Evolutionary conservation across 495 filamentous ascomycete genomes (phyloP).

Genomic region (Sordaria brevicollis): DNA sequence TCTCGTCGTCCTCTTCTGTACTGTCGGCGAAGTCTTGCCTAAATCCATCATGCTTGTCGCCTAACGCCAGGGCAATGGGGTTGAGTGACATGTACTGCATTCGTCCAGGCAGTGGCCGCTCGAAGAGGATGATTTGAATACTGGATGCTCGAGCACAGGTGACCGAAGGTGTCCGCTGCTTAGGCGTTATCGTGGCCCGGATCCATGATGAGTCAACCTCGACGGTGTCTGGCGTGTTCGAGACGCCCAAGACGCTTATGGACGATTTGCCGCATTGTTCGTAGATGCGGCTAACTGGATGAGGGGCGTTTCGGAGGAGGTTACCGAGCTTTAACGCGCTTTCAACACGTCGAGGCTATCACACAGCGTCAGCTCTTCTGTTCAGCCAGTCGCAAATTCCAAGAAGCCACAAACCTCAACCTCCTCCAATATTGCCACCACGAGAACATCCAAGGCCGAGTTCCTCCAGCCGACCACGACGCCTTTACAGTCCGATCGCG

Average conservation of each 20-base stretch:
- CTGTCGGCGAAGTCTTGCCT: constrained; percentile 28
- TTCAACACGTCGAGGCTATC: constrained; percentile 60
- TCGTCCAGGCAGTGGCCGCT: constrained; percentile 69
- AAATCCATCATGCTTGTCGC: constrained; percentile 51
- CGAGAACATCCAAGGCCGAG: constrained; percentile 79
- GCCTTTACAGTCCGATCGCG: constrained; percentile 59
- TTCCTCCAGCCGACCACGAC: constrained; percentile 95
- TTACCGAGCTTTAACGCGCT: constrained; percentile 77
- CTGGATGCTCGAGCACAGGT: constrained; percentile 57
- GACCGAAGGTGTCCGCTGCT: constrained; percentile 54
- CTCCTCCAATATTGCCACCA: constrained; percentile 79
- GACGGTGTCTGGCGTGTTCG: constrained; percentile 47
- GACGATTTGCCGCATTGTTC: constrained; percentile 70
- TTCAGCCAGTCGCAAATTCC: not conserved
- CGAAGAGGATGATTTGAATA: constrained; percentile 81
- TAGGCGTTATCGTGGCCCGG: constrained; percentile 48
- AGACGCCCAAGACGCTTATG: constrained; percentile 76
- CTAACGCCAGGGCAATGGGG: constrained; percentile 80
- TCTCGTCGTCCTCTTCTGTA: constrained; percentile 53
- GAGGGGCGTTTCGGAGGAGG: constrained; percentile 71
- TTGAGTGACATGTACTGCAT: constrained; percentile 96
- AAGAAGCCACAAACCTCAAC: constrained; percentile 58
- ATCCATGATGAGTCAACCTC: constrained; percentile 62
- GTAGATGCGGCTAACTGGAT: constrained; percentile 72
- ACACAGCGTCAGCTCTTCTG: constrained; percentile 3